phyloP scores from a whole-genome alignment of 148 eudicot species.

The Bassia scoparia region DNA sequence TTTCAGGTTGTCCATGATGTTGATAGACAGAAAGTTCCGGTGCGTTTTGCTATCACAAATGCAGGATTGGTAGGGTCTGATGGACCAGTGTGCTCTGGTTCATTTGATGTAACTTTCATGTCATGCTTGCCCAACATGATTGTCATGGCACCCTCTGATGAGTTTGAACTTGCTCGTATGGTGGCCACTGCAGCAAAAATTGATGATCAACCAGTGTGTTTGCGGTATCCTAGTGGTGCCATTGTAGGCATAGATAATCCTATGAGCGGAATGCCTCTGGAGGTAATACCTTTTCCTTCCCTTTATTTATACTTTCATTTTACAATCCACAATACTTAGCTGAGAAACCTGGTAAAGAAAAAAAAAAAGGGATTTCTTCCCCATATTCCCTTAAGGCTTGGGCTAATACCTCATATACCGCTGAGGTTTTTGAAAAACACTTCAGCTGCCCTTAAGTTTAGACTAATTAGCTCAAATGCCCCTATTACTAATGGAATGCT shows the following conservation, averaged over 20 bases:
- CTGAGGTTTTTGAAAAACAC: too few relatives aligned
- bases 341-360: background rate
- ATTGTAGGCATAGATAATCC: constrained; percentile 38
- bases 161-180: constrained; percentile 81
- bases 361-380: too few relatives aligned
- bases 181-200: constrained; percentile 67
- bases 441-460: too few relatives aligned
- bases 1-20: constrained; percentile 81
- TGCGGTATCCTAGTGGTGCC: constrained; percentile 79
- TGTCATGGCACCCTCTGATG: constrained; percentile 96
- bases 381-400: too few relatives aligned
- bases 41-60: constrained; percentile 72
- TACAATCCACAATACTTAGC: background rate
- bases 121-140: constrained; percentile 95
- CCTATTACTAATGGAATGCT: too few relatives aligned
- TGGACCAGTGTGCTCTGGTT: constrained; percentile 69
- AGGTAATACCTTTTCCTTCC: constrained; percentile 41
- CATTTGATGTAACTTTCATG: constrained; percentile 85
- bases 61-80: constrained; percentile 85
- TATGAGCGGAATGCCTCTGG: constrained; percentile 45
- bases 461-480: too few relatives aligned
- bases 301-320: background rate
- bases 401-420: too few relatives aligned
- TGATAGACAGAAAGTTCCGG: constrained; percentile 78
- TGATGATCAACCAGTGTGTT: constrained; percentile 81